Evolutionary conservation across 2,329 filamentous ascomycete species (phyloP), one percentile per base, ranked within the genome.

Genomic region (Aureobasidium mangrovei): DNA sequence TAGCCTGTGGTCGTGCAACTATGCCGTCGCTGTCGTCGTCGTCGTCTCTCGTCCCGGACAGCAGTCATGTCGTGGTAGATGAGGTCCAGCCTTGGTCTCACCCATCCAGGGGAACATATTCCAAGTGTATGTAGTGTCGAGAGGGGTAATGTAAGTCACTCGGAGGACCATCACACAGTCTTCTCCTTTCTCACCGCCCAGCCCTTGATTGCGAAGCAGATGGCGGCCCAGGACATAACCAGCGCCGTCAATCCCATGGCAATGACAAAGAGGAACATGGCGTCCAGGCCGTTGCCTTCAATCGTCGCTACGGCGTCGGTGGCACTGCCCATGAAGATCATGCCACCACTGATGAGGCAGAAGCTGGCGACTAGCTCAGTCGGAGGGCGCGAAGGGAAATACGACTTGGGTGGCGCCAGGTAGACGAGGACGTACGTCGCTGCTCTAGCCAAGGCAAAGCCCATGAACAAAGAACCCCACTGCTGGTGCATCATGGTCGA

Each of bases 251-350:
- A 67, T 2, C 91, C 91, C 80, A 94, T 86, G 7, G 83, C 86
- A 33, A 95, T 80, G 0, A 89, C 95, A 70, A 95, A 95, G 58
- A 89, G 81, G 69, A 95, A 93, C 90, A 95, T 96, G 59, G 88
- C 88, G 64, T 95, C 87, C 12, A 95, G 73, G 3, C 83, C 71
- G 65, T 91, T 85, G 55, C 79, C 77, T 57, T 91, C 84, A 74
- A 95, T 88, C n/a, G 83, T 81, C 7, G 76, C 68, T 28, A 96
- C 80, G 0, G 86, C 86, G 64, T 94, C 89, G 54, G 81, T 80
- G 58, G 86, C 86, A 66, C 88, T 94, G 56, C 86, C 77, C 86
- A 95, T 95, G 70, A 95, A 95, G 47, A 95, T 84, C 43, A 91
- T 76, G 5, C 91, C 90, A 29, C 91, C 90, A 1, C 87, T 77